Evolutionary conservation across 768 basidiomycete genomes (phyloP).

Genomic region (Boletus sp.): DNA sequence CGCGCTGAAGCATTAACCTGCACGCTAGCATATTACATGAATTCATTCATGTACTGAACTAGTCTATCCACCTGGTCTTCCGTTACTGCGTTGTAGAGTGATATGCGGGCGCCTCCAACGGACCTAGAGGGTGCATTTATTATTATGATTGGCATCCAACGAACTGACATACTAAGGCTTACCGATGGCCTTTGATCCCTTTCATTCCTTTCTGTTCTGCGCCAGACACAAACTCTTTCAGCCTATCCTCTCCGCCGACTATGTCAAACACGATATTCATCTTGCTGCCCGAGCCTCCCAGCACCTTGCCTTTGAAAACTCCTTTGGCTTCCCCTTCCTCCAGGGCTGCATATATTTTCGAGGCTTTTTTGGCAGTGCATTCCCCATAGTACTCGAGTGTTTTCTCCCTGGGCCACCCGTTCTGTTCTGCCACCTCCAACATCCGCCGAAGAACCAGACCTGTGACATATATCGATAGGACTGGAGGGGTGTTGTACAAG

Average conservation of each 20-base stretch:
- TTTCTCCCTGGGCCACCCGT: constrained; percentile 40
- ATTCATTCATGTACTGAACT: constrained; percentile 58
- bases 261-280: constrained; percentile 95
- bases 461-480: constrained; percentile 86
- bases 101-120: constrained; percentile 72
- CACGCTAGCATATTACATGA: constrained; percentile 29
- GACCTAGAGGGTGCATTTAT: constrained; percentile 36
- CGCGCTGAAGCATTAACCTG: constrained; percentile 7
- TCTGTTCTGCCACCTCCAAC: constrained; percentile 32
- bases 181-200: constrained; percentile 92
- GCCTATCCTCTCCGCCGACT: constrained; percentile 63
- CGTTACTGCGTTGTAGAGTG: constrained; percentile 86
- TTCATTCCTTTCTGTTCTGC: constrained; percentile 79
- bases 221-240: constrained; percentile 74
- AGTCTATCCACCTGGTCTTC: constrained; percentile 66
- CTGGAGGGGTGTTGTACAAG: constrained; percentile 91
- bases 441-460: constrained; percentile 79
- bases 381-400: constrained; percentile 63
- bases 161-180: constrained; percentile 26
- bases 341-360: constrained; percentile 71
- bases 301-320: constrained; percentile 67
- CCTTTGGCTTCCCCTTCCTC: constrained; percentile 69
- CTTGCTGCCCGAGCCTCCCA: constrained; percentile 76
- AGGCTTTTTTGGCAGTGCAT: constrained; percentile 68
- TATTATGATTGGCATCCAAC: background rate